phyloP scores from a whole-genome alignment of 2,329 filamentous ascomycete genomes.

The Apiospora arundinis region DNA sequence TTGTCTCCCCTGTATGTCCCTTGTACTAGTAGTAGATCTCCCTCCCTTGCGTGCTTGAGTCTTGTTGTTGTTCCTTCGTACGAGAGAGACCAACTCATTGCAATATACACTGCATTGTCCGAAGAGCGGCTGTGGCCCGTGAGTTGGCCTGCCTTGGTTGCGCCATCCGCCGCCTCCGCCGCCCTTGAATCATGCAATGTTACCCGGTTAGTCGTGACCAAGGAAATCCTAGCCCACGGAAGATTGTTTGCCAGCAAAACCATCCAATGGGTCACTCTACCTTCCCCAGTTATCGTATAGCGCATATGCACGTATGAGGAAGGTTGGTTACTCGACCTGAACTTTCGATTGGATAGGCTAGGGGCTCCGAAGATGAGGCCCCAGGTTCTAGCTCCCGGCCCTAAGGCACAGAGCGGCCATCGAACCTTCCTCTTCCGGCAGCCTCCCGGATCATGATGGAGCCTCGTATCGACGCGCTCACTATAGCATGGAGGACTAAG shows the following conservation, averaged over 20 bases:
- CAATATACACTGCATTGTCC: not conserved
- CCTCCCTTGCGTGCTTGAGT: too few species aligned
- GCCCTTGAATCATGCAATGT: constrained; percentile 7
- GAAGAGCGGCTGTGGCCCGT: not conserved
- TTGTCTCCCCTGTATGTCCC: too few species aligned
- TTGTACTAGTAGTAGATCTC: too few species aligned
- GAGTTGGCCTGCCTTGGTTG: not conserved
- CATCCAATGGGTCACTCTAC: not conserved
- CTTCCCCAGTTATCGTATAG: not conserved
- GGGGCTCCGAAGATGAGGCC: not conserved
- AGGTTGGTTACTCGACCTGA: not conserved
- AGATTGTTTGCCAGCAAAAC: not conserved
- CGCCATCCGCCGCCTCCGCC: not conserved
- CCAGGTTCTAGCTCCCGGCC: not conserved
- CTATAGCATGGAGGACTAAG: not conserved
- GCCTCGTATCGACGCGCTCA: not conserved
- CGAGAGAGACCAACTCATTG: not conserved
- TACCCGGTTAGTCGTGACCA: not conserved
- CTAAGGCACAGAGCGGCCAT: not conserved
- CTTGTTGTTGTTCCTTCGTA: not conserved
- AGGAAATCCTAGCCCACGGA: not conserved
- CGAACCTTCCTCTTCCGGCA: constrained; percentile 8
- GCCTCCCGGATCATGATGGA: not conserved
- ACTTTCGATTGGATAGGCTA: not conserved
- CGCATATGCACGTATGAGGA: not conserved